Conservation (phyloP, 345 rosid genomes). For the Eucalyptus tenuipes region DNA sequence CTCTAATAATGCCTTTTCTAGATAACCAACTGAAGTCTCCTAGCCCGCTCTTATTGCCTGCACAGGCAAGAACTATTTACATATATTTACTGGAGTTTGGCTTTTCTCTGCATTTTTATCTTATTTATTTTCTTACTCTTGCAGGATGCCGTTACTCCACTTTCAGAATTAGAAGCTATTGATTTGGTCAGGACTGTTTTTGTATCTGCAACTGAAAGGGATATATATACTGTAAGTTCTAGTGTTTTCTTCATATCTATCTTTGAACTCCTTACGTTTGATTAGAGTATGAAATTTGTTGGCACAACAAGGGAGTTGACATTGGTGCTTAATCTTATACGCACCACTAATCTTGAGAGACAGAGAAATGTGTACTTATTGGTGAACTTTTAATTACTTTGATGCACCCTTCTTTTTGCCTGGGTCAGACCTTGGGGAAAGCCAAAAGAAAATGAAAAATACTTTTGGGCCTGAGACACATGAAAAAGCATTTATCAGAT, state of each 20-base stretch:
- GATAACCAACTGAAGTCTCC: slow-evolving; percentile 97
- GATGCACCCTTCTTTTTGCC: not conserved
- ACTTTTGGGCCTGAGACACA: not conserved
- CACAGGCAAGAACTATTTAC: slow-evolving; percentile 11
- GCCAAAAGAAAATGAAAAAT: not conserved
- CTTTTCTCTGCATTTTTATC: not conserved
- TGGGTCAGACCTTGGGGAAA: not conserved
- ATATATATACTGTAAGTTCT: slow-evolving; percentile 80
- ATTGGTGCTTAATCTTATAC: not conserved
- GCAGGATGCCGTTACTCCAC: slow-evolving; percentile 95
- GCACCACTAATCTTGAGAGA: not conserved
- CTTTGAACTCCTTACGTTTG: not conserved
- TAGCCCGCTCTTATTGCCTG: slow-evolving; percentile 90
- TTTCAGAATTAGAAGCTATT: slow-evolving; percentile 74
- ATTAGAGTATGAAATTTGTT: not conserved
- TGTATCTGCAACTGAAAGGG: slow-evolving; percentile 96
- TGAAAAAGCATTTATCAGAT: not conserved
- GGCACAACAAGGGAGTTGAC: not conserved
- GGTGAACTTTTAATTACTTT: not conserved
- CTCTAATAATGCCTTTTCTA: slow-evolving; percentile 87
- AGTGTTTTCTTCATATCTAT: not conserved
- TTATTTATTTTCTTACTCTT: not conserved
- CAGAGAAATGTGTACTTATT: not conserved
- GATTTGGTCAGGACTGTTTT: slow-evolving; percentile 87
- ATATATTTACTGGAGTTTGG: slow-evolving; percentile 8